phyloP scores from a whole-genome alignment of 2,329 filamentous ascomycete genomes.

The Ophiostoma sp. region DNA sequence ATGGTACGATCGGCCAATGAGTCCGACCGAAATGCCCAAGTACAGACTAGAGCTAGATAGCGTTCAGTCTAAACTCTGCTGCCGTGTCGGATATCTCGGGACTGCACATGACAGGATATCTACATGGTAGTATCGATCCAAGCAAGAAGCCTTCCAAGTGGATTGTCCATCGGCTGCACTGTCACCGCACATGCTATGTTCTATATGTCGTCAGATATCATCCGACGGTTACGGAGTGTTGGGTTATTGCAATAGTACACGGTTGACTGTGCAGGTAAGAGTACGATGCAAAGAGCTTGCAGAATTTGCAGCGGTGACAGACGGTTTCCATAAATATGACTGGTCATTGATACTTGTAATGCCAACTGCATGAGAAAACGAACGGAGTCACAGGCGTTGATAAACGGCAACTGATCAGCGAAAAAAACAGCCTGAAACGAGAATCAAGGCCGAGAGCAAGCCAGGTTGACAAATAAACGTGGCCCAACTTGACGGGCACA shows the following conservation, averaged over 20 bases:
- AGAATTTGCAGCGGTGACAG: slow-evolving; percentile 9
- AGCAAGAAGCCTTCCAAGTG: neutral
- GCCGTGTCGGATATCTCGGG: slow-evolving; percentile 5
- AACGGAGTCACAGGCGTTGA: neutral
- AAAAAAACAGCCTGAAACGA: neutral
- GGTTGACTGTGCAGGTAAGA: neutral
- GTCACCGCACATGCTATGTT: neutral
- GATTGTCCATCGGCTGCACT: neutral
- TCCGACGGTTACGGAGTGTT: neutral
- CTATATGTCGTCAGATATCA: neutral
- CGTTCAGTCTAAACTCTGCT: no score
- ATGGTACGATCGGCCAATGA: neutral
- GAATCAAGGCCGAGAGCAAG: neutral
- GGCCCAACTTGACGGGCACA: slow-evolving; percentile 1
- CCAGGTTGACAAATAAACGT: neutral
- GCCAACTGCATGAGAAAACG: neutral
- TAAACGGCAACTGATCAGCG: neutral
- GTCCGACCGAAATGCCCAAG: neutral
- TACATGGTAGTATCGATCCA: no score
- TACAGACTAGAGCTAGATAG: no score
- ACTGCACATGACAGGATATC: neutral
- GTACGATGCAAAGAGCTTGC: neutral
- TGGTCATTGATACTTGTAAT: neutral
- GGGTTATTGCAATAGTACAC: neutral
- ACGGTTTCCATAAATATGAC: neutral